These are phyloP conservation scores for Pleurotus tuber-regium DNA, from an alignment of 768 basidiomycete genomes.

Conservation along the genomic window DNA sequence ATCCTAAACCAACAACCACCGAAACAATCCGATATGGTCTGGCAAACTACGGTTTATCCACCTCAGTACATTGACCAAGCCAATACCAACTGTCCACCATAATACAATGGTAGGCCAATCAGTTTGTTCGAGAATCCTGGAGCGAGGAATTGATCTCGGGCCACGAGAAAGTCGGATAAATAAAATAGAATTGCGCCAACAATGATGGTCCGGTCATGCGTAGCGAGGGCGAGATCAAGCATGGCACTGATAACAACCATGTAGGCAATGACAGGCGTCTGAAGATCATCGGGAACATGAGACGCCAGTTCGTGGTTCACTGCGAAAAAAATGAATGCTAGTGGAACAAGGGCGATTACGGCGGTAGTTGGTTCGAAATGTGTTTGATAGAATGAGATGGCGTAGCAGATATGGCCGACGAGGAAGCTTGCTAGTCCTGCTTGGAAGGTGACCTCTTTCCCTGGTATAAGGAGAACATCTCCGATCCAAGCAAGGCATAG, in stretches of 20 bases:
- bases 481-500: constrained; percentile 7
- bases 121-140: constrained; percentile 7
- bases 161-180: constrained; percentile 5
- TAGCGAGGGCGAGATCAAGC: constrained; percentile 7
- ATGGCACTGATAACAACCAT: constrained; percentile 7
- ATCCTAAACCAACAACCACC: too few species aligned
- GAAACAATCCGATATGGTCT: too few species aligned
- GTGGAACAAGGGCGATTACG: constrained; percentile 2
- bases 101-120: constrained; percentile 7
- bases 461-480: constrained; percentile 8
- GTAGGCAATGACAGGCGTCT: constrained; percentile 5
- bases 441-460: neutral
- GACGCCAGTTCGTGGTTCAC: constrained; percentile 4
- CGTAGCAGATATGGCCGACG: constrained; percentile 6
- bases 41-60: neutral
- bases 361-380: constrained; percentile 1
- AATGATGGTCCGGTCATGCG: constrained; percentile 2
- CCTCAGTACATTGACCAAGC: constrained; percentile 6
- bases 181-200: constrained; percentile 6
- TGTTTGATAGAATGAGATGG: constrained; percentile 3
- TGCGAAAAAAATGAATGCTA: constrained; percentile 6
- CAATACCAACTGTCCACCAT: constrained; percentile 3
- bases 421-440: constrained; percentile 7
- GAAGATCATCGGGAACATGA: constrained; percentile 1
- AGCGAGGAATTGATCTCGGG: constrained; percentile 6